phyloP scores from a whole-genome alignment of 202 grass and related monocot genomes.

The Brachypodium distachyon region DNA sequence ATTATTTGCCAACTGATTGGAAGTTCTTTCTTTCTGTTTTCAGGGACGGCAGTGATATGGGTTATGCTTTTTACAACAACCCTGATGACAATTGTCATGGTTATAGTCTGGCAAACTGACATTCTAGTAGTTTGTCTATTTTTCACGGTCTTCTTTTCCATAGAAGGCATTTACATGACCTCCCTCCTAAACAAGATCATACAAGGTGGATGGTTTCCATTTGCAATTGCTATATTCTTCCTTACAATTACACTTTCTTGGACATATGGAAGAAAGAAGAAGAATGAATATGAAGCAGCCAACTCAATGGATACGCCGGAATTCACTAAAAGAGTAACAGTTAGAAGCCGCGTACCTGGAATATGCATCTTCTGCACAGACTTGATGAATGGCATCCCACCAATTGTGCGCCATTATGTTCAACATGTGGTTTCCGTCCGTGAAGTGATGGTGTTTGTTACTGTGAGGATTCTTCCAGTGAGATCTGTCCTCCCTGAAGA shows the following conservation, averaged over 20 bases:
- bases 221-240: conserved; percentile 58
- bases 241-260: conserved; percentile 58
- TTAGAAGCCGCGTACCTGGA: conserved; percentile 39
- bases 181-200: conserved; percentile 62
- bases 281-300: conserved; percentile 38
- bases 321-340: conserved; percentile 29
- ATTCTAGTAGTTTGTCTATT: conserved; percentile 26
- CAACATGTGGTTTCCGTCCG: conserved; percentile 47
- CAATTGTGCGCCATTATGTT: conserved; percentile 62
- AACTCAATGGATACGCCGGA: conserved; percentile 44
- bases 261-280: conserved; percentile 73
- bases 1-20: not conserved
- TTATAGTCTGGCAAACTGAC: conserved; percentile 50
- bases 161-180: conserved; percentile 58
- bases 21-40: not conserved
- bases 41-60: conserved; percentile 78
- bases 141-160: conserved; percentile 15
- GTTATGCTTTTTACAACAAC: conserved; percentile 83
- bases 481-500: conserved; percentile 55
- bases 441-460: conserved; percentile 58
- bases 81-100: conserved; percentile 57
- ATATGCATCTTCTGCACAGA: conserved; percentile 75
- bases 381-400: conserved; percentile 72
- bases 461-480: conserved; percentile 54
- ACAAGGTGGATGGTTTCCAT: conserved; percentile 77